A percentile compares a stretch with the other conserved stretches of the same genome.
These are phyloP conservation scores for Plasmodium reichenowi DNA, from an alignment of 169 alveolate species.

Conservation along the genomic window DNA sequence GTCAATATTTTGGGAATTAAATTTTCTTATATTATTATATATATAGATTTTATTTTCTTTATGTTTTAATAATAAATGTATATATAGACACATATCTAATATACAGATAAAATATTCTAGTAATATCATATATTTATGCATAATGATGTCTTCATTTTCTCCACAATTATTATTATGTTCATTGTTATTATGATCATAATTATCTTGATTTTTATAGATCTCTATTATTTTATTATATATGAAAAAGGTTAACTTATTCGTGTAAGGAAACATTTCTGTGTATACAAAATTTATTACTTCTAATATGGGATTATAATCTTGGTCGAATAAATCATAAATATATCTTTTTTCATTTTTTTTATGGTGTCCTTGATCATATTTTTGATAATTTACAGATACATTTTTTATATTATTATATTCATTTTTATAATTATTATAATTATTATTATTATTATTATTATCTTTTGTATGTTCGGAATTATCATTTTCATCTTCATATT, in stretches of 20 bases:
- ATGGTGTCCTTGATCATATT: not conserved
- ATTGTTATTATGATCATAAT: not conserved
- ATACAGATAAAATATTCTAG: conserved; percentile 29
- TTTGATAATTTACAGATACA: not conserved
- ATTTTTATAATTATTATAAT: not conserved
- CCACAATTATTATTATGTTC: too few species aligned
- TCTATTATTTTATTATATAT: conserved; percentile 13
- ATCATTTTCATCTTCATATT: not conserved
- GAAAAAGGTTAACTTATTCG: conserved; percentile 39
- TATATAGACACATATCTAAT: conserved; percentile 52
- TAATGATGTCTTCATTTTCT: not conserved
- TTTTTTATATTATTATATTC: not conserved
- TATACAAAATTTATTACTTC: conserved; percentile 36
- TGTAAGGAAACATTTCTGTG: conserved; percentile 19
- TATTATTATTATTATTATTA: not conserved
- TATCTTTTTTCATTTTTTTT: conserved; percentile 2
- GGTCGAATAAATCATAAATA: conserved; percentile 26
- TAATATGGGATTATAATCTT: conserved; percentile 19
- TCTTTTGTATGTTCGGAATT: not conserved
- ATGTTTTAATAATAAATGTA: conserved; percentile 31
- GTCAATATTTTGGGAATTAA: conserved; percentile 9
- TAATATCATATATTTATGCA: conserved; percentile 37
- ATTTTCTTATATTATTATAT: conserved; percentile 13
- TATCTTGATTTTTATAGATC: too few species aligned
- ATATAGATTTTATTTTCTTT: conserved; percentile 1